phyloP scores from a whole-genome alignment of 805 yeast species.

The Wickerhamomyces chaumierensis region DNA sequence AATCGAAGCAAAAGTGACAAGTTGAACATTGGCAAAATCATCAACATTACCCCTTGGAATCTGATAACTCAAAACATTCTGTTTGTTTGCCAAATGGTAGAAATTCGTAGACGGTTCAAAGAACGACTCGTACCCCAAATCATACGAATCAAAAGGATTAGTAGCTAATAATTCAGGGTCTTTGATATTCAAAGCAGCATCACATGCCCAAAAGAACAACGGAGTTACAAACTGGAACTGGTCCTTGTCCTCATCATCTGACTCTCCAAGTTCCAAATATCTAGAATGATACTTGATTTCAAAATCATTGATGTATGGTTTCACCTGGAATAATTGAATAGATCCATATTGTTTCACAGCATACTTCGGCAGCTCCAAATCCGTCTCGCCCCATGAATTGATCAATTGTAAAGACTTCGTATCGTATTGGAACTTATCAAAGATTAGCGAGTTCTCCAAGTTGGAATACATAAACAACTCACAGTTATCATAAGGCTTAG shows the following conservation, averaged over 20 bases:
- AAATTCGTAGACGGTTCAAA: slow-evolving; percentile 37
- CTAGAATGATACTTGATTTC: slow-evolving; percentile 40
- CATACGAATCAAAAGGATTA: slow-evolving; percentile 28
- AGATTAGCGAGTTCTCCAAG: slow-evolving; percentile 34
- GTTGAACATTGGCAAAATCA: slow-evolving; percentile 22
- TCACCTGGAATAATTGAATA: slow-evolving; percentile 26
- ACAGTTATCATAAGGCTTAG: slow-evolving; percentile 22
- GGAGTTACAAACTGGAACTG: slow-evolving; percentile 23
- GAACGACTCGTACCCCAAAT: slow-evolving; percentile 32
- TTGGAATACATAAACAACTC: slow-evolving; percentile 30
- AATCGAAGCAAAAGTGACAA: slow-evolving; percentile 24
- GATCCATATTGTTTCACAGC: slow-evolving; percentile 34
- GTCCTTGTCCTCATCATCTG: slow-evolving; percentile 5
- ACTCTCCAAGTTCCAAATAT: too few species aligned
- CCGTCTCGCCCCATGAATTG: slow-evolving; percentile 41
- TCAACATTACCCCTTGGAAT: slow-evolving; percentile 32
- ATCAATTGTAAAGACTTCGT: slow-evolving; percentile 22
- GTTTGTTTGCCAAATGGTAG: slow-evolving; percentile 19
- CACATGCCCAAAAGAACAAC: slow-evolving; percentile 39
- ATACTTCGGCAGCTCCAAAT: slow-evolving; percentile 47
- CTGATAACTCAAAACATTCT: slow-evolving; percentile 11
- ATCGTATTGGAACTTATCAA: slow-evolving; percentile 44
- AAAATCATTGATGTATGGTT: too few species aligned
- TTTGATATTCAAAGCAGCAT: slow-evolving; percentile 17
- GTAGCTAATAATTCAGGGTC: slow-evolving; percentile 14